Evolutionary conservation across 2,329 filamentous ascomycete species (phyloP).

Genomic region (Fusarium circinatum): DNA sequence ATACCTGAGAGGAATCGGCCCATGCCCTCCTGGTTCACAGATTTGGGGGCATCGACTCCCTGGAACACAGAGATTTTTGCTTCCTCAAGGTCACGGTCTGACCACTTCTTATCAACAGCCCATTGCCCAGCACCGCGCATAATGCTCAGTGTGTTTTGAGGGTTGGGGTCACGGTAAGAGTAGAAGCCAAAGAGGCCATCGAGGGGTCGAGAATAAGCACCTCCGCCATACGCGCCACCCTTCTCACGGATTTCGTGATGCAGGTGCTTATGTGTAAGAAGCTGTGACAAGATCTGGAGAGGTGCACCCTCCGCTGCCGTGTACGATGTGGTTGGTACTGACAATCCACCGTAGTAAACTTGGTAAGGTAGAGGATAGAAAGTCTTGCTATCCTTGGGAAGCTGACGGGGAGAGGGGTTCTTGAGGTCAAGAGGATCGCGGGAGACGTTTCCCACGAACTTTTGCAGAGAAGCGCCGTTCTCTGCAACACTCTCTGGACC

Average conservation of each 20-base stretch:
- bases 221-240: slow-evolving; percentile 94
- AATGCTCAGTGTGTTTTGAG: slow-evolving; percentile 84
- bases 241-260: slow-evolving; percentile 99
- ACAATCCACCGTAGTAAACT: slow-evolving; percentile 91
- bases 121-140: slow-evolving; percentile 86
- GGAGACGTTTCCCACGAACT: slow-evolving; percentile 68
- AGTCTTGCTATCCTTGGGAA: slow-evolving; percentile 70
- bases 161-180: slow-evolving; percentile 96
- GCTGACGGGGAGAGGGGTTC: slow-evolving; percentile 44
- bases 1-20: slow-evolving; percentile 85
- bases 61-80: slow-evolving; percentile 97
- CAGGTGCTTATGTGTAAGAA: slow-evolving; percentile 94
- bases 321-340: slow-evolving; percentile 86
- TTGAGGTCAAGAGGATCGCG: slow-evolving; percentile 53
- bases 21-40: slow-evolving; percentile 90
- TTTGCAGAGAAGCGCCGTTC: slow-evolving; percentile 77
- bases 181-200: slow-evolving; percentile 94
- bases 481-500: slow-evolving; percentile 74
- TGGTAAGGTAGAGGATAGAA: slow-evolving; percentile 97
- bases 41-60: slow-evolving; percentile 85
- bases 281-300: slow-evolving; percentile 87
- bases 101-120: slow-evolving; percentile 85
- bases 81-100: slow-evolving; percentile 87
- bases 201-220: slow-evolving; percentile 82
- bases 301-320: slow-evolving; percentile 78